Conservation (phyloP, 495 filamentous ascomycete genomes). For the Penicillium malachiteum region DNA sequence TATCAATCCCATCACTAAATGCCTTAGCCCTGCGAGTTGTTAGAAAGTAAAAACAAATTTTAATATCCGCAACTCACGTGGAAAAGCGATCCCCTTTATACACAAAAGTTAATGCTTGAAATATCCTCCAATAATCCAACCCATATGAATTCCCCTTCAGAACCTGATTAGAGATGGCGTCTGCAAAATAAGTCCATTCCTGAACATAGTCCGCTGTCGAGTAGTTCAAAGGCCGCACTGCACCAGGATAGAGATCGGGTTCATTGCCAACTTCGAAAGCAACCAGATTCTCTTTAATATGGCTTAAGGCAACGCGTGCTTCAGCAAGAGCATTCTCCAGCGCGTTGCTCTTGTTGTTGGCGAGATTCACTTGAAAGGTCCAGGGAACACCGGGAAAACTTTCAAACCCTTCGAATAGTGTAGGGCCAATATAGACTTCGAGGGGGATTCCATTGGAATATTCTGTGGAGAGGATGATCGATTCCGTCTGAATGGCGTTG, state of each 20-base stretch:
- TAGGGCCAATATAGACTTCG: conserved; percentile 11
- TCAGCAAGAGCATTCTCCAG: conserved; percentile 16
- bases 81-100: conserved; percentile 4
- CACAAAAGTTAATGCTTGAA: conserved; percentile 19
- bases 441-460: conserved; percentile 14
- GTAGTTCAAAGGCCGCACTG: conserved; percentile 8
- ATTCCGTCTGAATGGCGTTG: conserved; percentile 10
- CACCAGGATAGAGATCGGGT: conserved; percentile 17
- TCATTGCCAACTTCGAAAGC: conserved; percentile 21
- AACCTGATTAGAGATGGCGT: conserved; percentile 15
- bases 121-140: conserved; percentile 13
- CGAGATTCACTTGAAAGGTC: conserved; percentile 19
- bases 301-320: conserved; percentile 10
- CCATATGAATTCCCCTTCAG: conserved; percentile 14
- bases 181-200: conserved; percentile 16
- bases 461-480: conserved; percentile 12
- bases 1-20: conserved; percentile 11
- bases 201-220: conserved; percentile 12
- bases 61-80: conserved; percentile 7
- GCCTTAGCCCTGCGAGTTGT: conserved; percentile 6
- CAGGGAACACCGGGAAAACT: conserved; percentile 17
- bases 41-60: not conserved
- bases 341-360: conserved; percentile 15
- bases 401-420: conserved; percentile 16
- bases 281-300: conserved; percentile 13